phyloP scores from a whole-genome alignment of 768 basidiomycete species.

The Hericium coralloides region DNA sequence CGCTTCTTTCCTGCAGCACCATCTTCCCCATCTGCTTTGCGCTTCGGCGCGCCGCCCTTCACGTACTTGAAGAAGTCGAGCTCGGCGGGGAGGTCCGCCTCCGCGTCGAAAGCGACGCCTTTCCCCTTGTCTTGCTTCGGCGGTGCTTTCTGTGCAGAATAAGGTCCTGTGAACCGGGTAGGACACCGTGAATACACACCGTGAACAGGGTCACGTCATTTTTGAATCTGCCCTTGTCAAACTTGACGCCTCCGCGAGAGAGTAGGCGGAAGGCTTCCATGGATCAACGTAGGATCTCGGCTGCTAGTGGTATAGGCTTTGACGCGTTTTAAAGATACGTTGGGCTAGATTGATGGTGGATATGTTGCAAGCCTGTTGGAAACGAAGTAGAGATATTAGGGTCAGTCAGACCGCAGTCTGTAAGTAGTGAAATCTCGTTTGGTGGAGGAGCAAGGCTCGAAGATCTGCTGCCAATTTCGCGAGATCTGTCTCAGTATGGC shows the following conservation, averaged over 20 bases:
- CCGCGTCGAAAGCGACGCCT: slow-evolving; percentile 17
- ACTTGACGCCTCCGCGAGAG: slow-evolving; percentile 75
- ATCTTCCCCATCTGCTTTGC: slow-evolving; percentile 28
- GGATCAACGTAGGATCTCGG: neutral
- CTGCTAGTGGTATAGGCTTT: no score
- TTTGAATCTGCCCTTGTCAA: slow-evolving; percentile 70
- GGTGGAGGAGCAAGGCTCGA: no score
- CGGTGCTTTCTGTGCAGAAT: slow-evolving; percentile 19
- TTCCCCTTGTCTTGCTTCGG: slow-evolving; percentile 16
- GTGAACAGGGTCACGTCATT: slow-evolving; percentile 64
- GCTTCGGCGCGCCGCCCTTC: slow-evolving; percentile 43
- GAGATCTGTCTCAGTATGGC: no score
- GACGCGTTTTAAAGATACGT: no score
- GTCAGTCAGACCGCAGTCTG: no score
- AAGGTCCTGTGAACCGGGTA: neutral
- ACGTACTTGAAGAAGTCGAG: slow-evolving; percentile 93
- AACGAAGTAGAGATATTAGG: no score
- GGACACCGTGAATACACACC: slow-evolving; percentile 26
- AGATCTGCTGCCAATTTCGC: no score
- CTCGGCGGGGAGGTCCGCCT: slow-evolving; percentile 58
- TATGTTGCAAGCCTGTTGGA: no score
- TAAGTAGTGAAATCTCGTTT: no score
- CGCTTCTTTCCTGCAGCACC: slow-evolving; percentile 2
- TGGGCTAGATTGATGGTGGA: no score
- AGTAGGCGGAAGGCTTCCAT: slow-evolving; percentile 91